These are phyloP conservation scores for Yamadazyma jaroonii DNA, from an alignment of 1,139 yeast species.

Conservation along the genomic window DNA sequence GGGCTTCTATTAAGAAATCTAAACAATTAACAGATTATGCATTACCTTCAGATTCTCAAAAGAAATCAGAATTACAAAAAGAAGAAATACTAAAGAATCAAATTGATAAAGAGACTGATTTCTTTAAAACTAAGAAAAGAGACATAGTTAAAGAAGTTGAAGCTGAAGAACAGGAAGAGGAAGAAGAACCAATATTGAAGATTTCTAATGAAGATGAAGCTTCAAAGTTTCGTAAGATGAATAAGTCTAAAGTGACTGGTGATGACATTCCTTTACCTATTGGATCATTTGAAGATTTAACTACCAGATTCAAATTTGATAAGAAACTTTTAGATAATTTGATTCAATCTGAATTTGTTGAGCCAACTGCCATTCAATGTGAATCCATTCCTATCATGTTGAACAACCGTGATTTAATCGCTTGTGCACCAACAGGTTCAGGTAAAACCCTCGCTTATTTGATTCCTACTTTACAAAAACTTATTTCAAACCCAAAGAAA, in stretches of 20 bases:
- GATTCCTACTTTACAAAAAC: constrained; percentile 71
- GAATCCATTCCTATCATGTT: constrained; percentile 76
- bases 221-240: constrained; percentile 46
- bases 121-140: constrained; percentile 30
- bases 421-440: constrained; percentile 94
- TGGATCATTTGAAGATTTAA: constrained; percentile 81
- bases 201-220: constrained; percentile 61
- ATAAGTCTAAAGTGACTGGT: constrained; percentile 68
- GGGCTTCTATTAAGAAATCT: constrained; percentile 70
- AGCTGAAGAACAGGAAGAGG: constrained; percentile 15
- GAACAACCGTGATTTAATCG: constrained; percentile 66
- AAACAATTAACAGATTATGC: constrained; percentile 45
- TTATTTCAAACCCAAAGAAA: constrained; percentile 23
- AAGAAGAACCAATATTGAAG: constrained; percentile 37
- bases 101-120: constrained; percentile 17
- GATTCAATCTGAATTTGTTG: constrained; percentile 65
- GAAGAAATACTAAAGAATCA: constrained; percentile 13
- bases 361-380: constrained; percentile 91
- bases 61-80: constrained; percentile 15
- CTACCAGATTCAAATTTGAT: constrained; percentile 64
- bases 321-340: constrained; percentile 62
- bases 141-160: constrained; percentile 14
- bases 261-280: constrained; percentile 82
- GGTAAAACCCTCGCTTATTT: constrained; percentile 90
- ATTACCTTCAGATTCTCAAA: constrained; percentile 28